These are phyloP conservation scores for Candida palmyrensis DNA, from an alignment of 805 yeast species.

Conservation along the genomic window DNA sequence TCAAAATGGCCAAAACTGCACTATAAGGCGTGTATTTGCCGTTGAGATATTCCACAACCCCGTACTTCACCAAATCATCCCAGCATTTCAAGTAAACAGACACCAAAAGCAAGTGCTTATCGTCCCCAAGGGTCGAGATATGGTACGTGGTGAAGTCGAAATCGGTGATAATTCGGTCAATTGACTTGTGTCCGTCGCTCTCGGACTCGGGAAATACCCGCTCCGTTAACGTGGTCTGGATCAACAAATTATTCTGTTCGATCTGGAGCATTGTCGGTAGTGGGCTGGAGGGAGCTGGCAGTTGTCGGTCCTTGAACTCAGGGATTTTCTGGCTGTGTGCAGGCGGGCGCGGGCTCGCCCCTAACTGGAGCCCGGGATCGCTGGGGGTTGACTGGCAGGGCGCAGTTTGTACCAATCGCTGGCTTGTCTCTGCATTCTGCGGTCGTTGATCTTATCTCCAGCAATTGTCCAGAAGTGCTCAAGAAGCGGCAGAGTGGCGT, in stretches of 20 bases:
- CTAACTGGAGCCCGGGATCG: too few relatives aligned
- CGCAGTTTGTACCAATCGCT: too few relatives aligned
- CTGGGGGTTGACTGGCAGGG: too few relatives aligned
- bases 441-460: too few relatives aligned
- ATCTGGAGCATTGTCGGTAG: constrained; percentile 67
- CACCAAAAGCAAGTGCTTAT: constrained; percentile 58
- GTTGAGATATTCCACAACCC: constrained; percentile 51
- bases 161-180: constrained; percentile 89
- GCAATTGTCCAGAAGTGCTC: too few relatives aligned
- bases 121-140: constrained; percentile 73
- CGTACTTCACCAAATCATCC: constrained; percentile 65
- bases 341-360: neutral
- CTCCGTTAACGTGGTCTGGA: constrained; percentile 76
- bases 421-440: too few relatives aligned
- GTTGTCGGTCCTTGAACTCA: neutral
- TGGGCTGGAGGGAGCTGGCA: neutral
- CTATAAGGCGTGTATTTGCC: constrained; percentile 40
- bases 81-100: constrained; percentile 75
- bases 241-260: constrained; percentile 76
- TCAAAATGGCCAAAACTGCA: constrained; percentile 29
- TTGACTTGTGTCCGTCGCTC: constrained; percentile 29
- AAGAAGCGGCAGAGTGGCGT: too few relatives aligned
- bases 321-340: neutral
- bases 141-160: constrained; percentile 95
- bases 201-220: constrained; percentile 48